Evolutionary conservation across 2,329 filamentous ascomycete species (phyloP), one percentile per base, ranked within the genome.

Genomic region (Ambrosiella xylebori): DNA sequence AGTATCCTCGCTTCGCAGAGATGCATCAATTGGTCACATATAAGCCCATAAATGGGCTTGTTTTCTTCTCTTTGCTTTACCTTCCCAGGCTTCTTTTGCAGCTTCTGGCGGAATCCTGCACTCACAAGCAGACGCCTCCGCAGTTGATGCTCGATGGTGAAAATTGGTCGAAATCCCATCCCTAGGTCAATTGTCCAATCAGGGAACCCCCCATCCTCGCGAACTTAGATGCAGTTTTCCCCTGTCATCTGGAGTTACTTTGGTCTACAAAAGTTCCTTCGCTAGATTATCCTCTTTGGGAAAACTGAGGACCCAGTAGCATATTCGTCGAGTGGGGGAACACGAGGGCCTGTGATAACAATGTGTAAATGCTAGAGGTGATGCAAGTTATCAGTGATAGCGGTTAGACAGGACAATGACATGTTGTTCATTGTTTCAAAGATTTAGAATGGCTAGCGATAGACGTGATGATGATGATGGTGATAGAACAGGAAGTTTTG

Each of bases 231-330:
- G 19, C 44, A 47, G 44, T 39, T 54, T n/a, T 53, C 37, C 54
- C 40, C 36, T 38, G 54, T 47, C 40, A 39, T 47, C 54, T 38
- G 47, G 7, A 38, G 41, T 56, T 56, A 38, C 40, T 47, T 37
- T 38, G 13, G 19, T 4, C 7, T 52, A 52, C 56, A 57, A 57
- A 57, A 57, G 56, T 57, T 57, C 56, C 56, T 38, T 57, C 56
- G 45, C 39, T n/a, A 38, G 37, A 27, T 57, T 52, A 51, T 35
- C 55, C 37, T n/a, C 17, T 39, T 49, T 39, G 41, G 56, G 56
- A 38, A 57, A 52, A 47, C 19, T 13, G 36, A 41, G 13, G 35
- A 37, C 35, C 36, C n/a, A 47, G 44, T 15, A 47, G 44, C 19
- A 17, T 15, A 11, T 47, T 47, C 19, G n/a, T 13, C 2, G 44